phyloP scores from a whole-genome alignment of 345 rosid genomes.

The Eucalyptus erythrocorys region DNA sequence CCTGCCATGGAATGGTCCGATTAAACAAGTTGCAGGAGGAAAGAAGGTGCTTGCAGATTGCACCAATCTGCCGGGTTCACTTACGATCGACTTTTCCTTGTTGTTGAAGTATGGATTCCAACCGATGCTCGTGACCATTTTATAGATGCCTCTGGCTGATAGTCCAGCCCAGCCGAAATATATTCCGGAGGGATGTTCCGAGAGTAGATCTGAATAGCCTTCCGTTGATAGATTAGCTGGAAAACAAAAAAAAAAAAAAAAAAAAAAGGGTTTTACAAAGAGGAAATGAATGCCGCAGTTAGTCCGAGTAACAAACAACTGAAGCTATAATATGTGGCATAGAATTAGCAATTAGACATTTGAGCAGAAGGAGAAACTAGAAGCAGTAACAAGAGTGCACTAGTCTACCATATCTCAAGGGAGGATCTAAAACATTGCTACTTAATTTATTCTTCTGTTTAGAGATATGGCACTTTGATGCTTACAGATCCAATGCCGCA shows the following conservation, averaged over 20 bases:
- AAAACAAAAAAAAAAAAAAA: neutral
- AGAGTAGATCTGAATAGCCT: constrained; percentile 42
- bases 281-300: neutral
- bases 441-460: neutral
- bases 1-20: constrained; percentile 21
- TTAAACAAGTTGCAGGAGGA: neutral
- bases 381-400: neutral
- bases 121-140: constrained; percentile 91
- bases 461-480: neutral
- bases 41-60: neutral
- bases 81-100: constrained; percentile 74
- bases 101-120: constrained; percentile 92
- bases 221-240: constrained; percentile 83
- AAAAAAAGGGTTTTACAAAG: neutral
- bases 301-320: neutral
- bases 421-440: neutral
- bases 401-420: neutral
- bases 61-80: neutral
- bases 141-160: constrained; percentile 49
- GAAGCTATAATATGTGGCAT: neutral
- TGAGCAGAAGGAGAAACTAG: neutral
- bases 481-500: neutral
- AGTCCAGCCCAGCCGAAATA: constrained; percentile 93
- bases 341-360: neutral
- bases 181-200: constrained; percentile 73